A percentile compares a stretch with the other conserved stretches of the same genome.
Conservation (phyloP, 2,329 filamentous ascomycete species). For the Pleoardoris graminearum region DNA sequence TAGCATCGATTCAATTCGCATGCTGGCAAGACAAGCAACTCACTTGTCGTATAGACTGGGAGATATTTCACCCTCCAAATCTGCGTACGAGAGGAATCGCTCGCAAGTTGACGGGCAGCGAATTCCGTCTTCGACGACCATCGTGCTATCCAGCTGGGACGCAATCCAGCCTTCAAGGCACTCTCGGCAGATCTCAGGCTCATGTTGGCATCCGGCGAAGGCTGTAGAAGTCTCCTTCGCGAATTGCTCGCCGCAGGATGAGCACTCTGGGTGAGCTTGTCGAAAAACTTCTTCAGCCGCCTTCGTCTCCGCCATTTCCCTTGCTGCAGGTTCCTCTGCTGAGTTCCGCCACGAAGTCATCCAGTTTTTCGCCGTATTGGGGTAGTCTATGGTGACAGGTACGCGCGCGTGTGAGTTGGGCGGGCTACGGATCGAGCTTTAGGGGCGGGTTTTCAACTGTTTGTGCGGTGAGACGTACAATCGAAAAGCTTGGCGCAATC, state of each 20-base stretch:
- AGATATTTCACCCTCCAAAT: slow-evolving; percentile 52
- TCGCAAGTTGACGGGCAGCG: slow-evolving; percentile 55
- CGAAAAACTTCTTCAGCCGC: not conserved
- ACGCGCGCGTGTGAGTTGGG: no score
- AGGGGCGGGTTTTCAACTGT: no score
- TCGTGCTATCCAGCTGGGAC: slow-evolving; percentile 34
- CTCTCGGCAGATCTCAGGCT: slow-evolving; percentile 29
- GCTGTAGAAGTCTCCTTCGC: not conserved
- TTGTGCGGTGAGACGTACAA: no score
- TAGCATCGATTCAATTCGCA: not conserved
- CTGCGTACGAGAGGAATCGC: slow-evolving; percentile 46
- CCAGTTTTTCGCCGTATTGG: no score
- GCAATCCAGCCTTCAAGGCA: slow-evolving; percentile 41
- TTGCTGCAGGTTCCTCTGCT: not conserved
- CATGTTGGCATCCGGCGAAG: slow-evolving; percentile 29
- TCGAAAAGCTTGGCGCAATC: no score
- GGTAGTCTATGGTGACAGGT: no score
- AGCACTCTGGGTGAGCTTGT: not conserved
- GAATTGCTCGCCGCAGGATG: not conserved
- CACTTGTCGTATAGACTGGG: slow-evolving; percentile 49
- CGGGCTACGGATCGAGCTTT: no score
- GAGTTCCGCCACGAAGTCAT: no score
- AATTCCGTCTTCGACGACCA: slow-evolving; percentile 50
- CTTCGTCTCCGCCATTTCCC: not conserved
- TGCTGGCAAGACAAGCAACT: not conserved